Evolutionary conservation across 495 filamentous ascomycete species (phyloP).

Genomic region (Aspergillus conjunctus): DNA sequence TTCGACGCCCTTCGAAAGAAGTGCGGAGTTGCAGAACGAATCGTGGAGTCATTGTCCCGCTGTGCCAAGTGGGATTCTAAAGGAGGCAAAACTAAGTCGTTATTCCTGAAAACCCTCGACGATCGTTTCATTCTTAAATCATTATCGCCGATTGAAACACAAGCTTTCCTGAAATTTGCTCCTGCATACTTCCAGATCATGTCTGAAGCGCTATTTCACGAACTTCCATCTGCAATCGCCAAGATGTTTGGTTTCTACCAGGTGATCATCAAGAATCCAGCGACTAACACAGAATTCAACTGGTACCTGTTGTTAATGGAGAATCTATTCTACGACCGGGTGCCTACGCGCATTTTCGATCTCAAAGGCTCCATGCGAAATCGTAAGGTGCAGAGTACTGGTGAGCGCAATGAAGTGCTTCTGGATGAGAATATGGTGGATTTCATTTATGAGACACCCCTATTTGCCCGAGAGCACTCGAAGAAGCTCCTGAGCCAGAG

Average conservation of each 20-base stretch:
- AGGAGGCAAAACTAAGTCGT: slow-evolving; percentile 94
- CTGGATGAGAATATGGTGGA: slow-evolving; percentile 99
- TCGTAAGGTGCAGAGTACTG: slow-evolving; percentile 90
- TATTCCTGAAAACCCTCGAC: slow-evolving; percentile 97
- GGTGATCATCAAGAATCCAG: slow-evolving; percentile 91
- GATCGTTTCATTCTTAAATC: slow-evolving; percentile 92
- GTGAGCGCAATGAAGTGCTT: slow-evolving; percentile 92
- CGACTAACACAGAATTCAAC: slow-evolving; percentile 90
- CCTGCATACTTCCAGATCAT: slow-evolving; percentile 97
- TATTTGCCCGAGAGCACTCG: slow-evolving; percentile 91
- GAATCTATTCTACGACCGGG: slow-evolving; percentile 96
- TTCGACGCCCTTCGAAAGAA: slow-evolving; percentile 94
- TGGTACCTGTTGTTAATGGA: slow-evolving; percentile 96
- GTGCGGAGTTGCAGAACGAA: slow-evolving; percentile 89
- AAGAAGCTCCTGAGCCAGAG: slow-evolving; percentile 83
- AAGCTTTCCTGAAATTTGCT: slow-evolving; percentile 91
- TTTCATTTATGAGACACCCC: slow-evolving; percentile 94
- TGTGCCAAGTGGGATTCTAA: slow-evolving; percentile 99
- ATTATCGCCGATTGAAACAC: slow-evolving; percentile 84
- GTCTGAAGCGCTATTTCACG: slow-evolving; percentile 93
- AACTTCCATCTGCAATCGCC: slow-evolving; percentile 93
- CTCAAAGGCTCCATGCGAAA: slow-evolving; percentile 99
- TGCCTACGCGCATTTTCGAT: slow-evolving; percentile 91
- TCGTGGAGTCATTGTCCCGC: slow-evolving; percentile 90
- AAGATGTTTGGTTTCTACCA: slow-evolving; percentile 99